Base-by-base conservation (phyloP, 305 asterid species). In the Plantago coronopus region DNA sequence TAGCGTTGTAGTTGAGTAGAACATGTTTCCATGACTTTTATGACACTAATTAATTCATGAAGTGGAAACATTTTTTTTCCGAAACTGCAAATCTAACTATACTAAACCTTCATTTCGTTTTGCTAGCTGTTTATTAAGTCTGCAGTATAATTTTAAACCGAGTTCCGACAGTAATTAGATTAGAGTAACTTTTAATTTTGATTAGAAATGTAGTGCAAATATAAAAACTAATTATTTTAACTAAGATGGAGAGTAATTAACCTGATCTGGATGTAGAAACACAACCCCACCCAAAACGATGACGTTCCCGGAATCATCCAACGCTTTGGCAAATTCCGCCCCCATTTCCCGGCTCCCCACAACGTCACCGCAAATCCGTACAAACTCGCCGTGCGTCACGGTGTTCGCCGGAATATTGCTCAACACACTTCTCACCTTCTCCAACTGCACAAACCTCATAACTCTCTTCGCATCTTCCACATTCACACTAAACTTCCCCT, bases 231-330 rank as follows among this genome's bases (percentile, higher is more conserved):
- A n/a, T n/a, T n/a, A n/a, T n/a, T 27, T 27, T 4, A 27, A 1
- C 0, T 0, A 27, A 27, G 7, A 2, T 1, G 34, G 7, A 8
- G 34, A 27, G 5, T 27, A 27, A 27, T 4, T 11, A 54, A 88
- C 98, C 95, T 83, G 91, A 58, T 76, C 72, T 0, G 97, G 99
- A 0, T 75, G 91, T 64, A 93, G 94, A 46, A 93, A 89, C n/a
- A 89, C 99, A 44, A 87, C 69, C 64, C 74, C 82, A 61, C 97
- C 87, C 14, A 93, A 68, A 53, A 87, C 87, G 78, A 93, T 77
- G 69, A 93, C 96, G 68, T 69, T 76, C 23, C 94, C 97, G 5
- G 89, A 85, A 4, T 83, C 74, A 29, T 93, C 96, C 77, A 93
- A 64, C 68, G 71, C 72, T 73, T 79, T 84, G 0, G 94, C 93